These are phyloP conservation scores for Eucalyptus curtisii DNA, from an alignment of 345 rosid genomes.

Conservation along the genomic window DNA sequence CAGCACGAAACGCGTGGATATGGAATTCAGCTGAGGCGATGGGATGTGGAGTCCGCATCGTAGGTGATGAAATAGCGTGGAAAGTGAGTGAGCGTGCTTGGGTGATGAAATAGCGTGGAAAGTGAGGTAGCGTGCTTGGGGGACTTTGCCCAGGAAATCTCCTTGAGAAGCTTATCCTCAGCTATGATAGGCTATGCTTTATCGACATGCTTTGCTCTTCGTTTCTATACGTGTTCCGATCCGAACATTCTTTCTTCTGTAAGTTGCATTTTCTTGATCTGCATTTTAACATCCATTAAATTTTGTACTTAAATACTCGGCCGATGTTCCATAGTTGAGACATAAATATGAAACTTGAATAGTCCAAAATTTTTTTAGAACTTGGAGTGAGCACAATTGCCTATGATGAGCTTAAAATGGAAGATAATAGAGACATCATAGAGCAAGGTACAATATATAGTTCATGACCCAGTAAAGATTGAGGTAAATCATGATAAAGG, in stretches of 20 bases:
- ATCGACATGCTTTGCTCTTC: too few species aligned
- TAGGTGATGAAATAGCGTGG: too few species aligned
- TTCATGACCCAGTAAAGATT: not conserved
- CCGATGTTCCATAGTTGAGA: not conserved
- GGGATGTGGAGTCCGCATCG: too few species aligned
- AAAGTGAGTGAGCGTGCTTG: too few species aligned
- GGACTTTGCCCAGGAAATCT: too few species aligned
- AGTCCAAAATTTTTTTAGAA: not conserved
- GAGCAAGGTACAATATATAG: not conserved
- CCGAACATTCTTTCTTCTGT: too few species aligned
- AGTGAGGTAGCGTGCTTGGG: too few species aligned
- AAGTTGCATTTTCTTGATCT: not conserved
- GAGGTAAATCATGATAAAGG: not conserved
- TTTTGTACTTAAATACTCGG: not conserved
- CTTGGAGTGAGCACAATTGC: not conserved
- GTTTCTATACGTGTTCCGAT: not conserved
- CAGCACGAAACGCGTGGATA: too few species aligned
- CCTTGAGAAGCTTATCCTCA: too few species aligned
- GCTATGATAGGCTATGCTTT: too few species aligned
- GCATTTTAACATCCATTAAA: not conserved
- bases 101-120: too few species aligned
- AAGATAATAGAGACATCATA: not conserved
- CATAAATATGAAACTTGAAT: not conserved
- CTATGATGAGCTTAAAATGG: not conserved
- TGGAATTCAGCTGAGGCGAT: too few species aligned